Evolutionary conservation across 1,284 basidiomycete species (phyloP), one percentile per base, ranked within the genome.

Genomic region (Takashimella tepidaria): DNA sequence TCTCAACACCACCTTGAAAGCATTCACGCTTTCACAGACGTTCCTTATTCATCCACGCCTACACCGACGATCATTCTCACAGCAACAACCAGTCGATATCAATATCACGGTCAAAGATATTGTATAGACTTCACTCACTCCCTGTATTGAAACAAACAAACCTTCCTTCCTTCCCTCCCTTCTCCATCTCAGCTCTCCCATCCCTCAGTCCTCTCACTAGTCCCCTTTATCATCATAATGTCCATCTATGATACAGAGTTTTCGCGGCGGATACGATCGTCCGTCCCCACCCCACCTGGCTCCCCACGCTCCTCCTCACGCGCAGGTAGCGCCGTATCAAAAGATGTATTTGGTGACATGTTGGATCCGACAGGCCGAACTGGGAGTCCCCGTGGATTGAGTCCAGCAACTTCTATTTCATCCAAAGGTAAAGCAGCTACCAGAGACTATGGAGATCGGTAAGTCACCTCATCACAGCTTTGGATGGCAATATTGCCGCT

Each of bases 401-500:
- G 60, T 50, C 66, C 69, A 0, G 45, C 53, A 12, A 26, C 51
- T 8, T 40, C 20, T 4, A 26, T 51, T 8, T 40, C 20, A 6
- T 42, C 50, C 6, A 66, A 65, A 49, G 67, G 63, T 1, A 75
- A 69, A 56, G 63, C 55, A 4, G 66, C 62, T n/a, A 59, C 54
- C 8, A 65, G 67, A 46, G 73, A 74, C 53, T 76, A 75, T 57
- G 75, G 75, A 4, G 75, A 76, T 55, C 61, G 75, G 75, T 76
- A 48, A 51, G 72, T 69, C 20, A 16, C 8, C 40, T 13, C n/a
- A 37, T 27, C 21, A 24, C 24, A 26, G 23, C 23, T 20, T 12
- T 48, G 31, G 19, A n/a, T 22, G 22, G 24, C 20, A 37, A 37
- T 8, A n/a, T n/a, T n/a, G n/a, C n/a, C n/a, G n/a, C n/a, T n/a